Evolutionary conservation across 73 alveolate species (phyloP), one percentile per base, ranked within the genome.

Genomic region (Urostyla sp.): DNA sequence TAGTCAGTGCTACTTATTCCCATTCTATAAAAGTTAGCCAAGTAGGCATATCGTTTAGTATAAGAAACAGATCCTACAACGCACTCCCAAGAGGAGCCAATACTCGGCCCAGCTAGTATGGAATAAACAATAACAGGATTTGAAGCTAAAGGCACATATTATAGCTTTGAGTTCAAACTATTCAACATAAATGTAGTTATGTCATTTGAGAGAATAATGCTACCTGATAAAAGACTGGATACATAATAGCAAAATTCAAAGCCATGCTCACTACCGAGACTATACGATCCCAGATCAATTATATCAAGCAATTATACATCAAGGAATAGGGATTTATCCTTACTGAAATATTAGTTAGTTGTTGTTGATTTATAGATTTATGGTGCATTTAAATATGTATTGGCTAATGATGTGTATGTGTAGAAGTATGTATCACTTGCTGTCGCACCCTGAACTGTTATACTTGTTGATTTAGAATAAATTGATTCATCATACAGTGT

Each of bases 201-300:
- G 26, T 34, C 21, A 27, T n/a, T 13, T 27, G 51, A 40, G 15
- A 60, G 44, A 63, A n/a, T n/a, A n/a, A n/a, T n/a, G 79, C 10
- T 1, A 46, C 60, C 2, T 5, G 1, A 43, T 63, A 63, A 38
- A 63, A 6, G 6, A 28, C 32, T 31, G 4, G 21, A n/a, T n/a
- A 10, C 16, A 7, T 18, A 46, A 27, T 46, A 69, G 83, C 83
- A 69, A 1, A 69, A 10, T 32, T 69, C 83, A 46, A 69, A 23
- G 1, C 72, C 27, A 46, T 27, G 34, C 54, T 69, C 83, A 48
- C 83, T 69, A 69, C 49, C 83, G 7, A 46, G n/a, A n/a, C n/a
- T n/a, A n/a, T n/a, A n/a, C n/a, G n/a, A n/a, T n/a, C n/a, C n/a
- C n/a, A n/a, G n/a, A n/a, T n/a, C n/a, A n/a, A n/a, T n/a, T n/a